Base-by-base conservation (phyloP, 306 rosid genomes). In the Dryas drummondii region DNA sequence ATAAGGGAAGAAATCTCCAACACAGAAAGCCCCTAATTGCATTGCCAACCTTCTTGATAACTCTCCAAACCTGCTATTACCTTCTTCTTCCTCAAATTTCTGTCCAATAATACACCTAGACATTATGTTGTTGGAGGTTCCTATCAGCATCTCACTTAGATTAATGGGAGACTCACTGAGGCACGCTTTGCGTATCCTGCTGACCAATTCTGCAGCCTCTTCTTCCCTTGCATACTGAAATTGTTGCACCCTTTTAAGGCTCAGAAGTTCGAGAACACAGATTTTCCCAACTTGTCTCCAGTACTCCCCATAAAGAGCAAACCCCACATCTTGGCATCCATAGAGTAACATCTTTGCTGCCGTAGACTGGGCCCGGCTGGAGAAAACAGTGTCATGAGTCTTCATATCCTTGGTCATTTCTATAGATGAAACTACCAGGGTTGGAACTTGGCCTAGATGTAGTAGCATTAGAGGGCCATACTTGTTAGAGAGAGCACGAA, bases 331-430 rank as follows among this genome's bases (percentile, higher is more conserved):
- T 19, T 82, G 81, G 7, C 22, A 0, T 19, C 22, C 83, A 14
- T 86, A 84, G 26, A 82, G 27, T 8, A 0, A 79, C 11, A 60
- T 79, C 81, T 26, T n/a, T 68, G 80, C 79, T 64, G 37, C 80
- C 80, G 58, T 71, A 13, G 70, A 13, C 51, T 51, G 40, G 14
- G 80, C 68, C 9, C 72, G 41, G 51, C 71, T 61, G 3, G 78
- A 79, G 72, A 83, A 79, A n/a, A 9, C 37, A 5, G 52, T 59
- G 32, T 83, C 83, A 47, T 71, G 83, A 17, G 49, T 66, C 63
- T 68, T 79, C 3, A 51, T 5, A 2, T 79, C 76, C 52, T 7
- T 52, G 5, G 11, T 50, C 48, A 72, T 76, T 26, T 71, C 70
- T 16, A 79, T 26, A 42, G n/a, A n/a, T n/a, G n/a, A n/a, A n/a